These are phyloP conservation scores for Gracilaria domingensis DNA, from an alignment of 23 red algal genomes.

Conservation along the genomic window DNA sequence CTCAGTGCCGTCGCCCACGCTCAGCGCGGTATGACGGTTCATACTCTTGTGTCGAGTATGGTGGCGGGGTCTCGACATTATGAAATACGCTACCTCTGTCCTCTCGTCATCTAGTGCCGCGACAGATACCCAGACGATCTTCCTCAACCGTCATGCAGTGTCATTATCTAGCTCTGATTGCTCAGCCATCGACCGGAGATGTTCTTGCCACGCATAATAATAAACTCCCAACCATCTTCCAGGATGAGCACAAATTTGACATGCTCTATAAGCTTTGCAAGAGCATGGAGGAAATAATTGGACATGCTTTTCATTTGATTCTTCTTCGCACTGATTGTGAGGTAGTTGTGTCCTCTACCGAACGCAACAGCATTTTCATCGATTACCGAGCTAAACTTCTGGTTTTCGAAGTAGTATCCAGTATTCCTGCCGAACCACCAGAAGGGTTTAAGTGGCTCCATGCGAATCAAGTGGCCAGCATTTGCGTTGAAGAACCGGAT, in stretches of 20 bases:
- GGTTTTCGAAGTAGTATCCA: not conserved
- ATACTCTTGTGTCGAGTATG: too few species aligned
- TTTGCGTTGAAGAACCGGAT: not conserved
- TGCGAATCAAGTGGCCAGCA: not conserved
- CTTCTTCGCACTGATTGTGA: slow-evolving; percentile 5
- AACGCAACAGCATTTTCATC: not conserved
- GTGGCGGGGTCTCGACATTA: too few species aligned
- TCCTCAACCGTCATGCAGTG: not conserved
- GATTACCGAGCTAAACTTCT: not conserved
- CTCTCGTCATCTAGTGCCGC: too few species aligned
- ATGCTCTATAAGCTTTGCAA: not conserved
- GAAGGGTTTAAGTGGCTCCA: not conserved
- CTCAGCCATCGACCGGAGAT: not conserved
- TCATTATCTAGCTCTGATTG: not conserved
- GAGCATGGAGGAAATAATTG: not conserved
- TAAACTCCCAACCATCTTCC: not conserved
- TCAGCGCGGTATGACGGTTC: too few species aligned
- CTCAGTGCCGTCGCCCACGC: too few species aligned
- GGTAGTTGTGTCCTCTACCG: not conserved
- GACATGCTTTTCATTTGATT: not conserved
- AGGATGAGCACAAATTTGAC: not conserved
- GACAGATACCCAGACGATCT: too few species aligned
- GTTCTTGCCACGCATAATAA: not conserved
- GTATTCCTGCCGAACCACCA: not conserved
- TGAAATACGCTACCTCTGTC: too few species aligned